A percentile compares a stretch with the other conserved stretches of the same genome.
Evolutionary conservation across 2,329 filamentous ascomycete species (phyloP).

Genomic region (Trichoderma atrobrunneum): DNA sequence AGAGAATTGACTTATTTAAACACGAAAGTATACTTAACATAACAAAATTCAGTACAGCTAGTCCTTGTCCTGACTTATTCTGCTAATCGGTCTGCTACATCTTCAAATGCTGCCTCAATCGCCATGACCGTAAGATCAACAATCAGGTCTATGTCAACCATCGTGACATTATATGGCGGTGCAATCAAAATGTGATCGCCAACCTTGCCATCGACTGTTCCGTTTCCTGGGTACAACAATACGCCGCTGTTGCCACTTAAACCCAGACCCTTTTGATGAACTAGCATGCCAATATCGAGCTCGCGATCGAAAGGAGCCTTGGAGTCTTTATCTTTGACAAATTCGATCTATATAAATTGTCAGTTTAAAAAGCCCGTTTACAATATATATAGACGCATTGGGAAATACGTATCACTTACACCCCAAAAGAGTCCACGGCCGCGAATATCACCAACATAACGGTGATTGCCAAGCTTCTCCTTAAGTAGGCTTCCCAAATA

Average conservation of each 20-base stretch:
- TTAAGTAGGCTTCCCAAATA: neutral
- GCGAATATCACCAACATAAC: constrained; percentile 58
- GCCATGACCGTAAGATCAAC: neutral
- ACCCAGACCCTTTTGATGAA: neutral
- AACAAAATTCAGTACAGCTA: neutral
- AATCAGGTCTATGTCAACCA: neutral
- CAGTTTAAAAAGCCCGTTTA: neutral
- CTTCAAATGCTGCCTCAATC: neutral
- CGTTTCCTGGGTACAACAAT: neutral
- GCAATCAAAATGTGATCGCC: neutral
- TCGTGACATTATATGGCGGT: neutral
- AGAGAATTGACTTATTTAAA: neutral
- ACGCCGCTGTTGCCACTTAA: neutral
- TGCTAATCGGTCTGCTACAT: neutral
- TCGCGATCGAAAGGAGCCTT: constrained; percentile 35
- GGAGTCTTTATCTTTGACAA: constrained; percentile 39
- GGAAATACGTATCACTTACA: constrained; percentile 21
- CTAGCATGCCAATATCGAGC: neutral
- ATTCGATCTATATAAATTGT: constrained; percentile 31
- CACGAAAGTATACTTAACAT: neutral
- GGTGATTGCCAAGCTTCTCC: constrained; percentile 31
- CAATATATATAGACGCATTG: rapidly evolving
- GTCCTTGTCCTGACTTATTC: neutral
- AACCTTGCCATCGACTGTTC: neutral
- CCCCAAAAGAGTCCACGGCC: constrained; percentile 55